Percentiles rank a stretch among this genome's conserved stretches.
Evolutionary conservation across 2,329 filamentous ascomycete genomes (phyloP).

Genomic region (Teratosphaeria epicoccoides): DNA sequence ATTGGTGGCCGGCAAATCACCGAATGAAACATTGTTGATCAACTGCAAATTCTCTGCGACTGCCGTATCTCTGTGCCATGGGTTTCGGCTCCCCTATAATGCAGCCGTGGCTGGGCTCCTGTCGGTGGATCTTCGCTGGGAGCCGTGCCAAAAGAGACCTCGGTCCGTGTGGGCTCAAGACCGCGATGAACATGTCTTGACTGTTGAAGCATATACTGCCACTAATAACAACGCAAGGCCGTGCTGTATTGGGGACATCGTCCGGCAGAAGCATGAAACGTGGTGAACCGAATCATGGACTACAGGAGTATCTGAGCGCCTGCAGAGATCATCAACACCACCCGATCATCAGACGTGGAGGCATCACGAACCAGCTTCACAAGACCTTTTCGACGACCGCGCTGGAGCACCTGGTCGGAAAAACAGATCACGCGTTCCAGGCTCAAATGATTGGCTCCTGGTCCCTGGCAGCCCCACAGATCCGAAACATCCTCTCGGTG

Average conservation of each 20-base stretch:
- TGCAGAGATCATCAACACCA: not conserved
- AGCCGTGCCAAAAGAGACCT: not conserved
- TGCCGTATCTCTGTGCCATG: not conserved
- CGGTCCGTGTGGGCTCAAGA: not conserved
- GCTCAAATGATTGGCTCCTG: not conserved
- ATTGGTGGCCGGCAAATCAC: too few relatives aligned
- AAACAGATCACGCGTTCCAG: not conserved
- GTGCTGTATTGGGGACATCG: not conserved
- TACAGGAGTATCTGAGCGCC: not conserved
- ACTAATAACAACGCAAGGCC: not conserved
- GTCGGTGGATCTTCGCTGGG: not conserved
- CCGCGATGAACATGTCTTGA: not conserved
- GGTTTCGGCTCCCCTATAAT: not conserved
- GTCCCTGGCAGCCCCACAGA: not conserved
- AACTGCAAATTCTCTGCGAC: not conserved
- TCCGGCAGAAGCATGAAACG: not conserved
- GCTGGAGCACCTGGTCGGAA: too few relatives aligned
- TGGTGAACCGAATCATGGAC: not conserved
- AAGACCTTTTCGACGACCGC: not conserved
- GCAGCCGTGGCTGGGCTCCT: not conserved
- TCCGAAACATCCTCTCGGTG: slow-evolving; percentile 1
- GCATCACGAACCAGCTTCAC: not conserved
- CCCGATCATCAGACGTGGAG: not conserved
- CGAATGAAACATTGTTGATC: too few relatives aligned
- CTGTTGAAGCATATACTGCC: not conserved